phyloP scores from a whole-genome alignment of 176 grass and related monocot species.

The Chrysopogon serrulatus region DNA sequence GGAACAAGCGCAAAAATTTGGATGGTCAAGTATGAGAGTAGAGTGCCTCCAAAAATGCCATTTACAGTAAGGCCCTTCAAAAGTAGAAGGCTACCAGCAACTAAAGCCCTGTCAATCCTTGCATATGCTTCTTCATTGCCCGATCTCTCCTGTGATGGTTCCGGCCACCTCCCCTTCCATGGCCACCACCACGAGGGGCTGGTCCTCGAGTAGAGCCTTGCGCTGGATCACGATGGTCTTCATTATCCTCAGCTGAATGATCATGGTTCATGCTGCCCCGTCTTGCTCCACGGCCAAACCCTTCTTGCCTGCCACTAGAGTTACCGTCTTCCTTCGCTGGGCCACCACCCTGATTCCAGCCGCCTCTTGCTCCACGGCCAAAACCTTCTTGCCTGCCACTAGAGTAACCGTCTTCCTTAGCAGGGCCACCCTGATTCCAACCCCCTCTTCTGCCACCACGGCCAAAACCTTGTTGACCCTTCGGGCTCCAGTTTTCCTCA shows the following conservation, averaged over 20 bases:
- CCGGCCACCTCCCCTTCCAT: constrained; percentile 55
- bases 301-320: constrained; percentile 18
- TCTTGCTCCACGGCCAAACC: constrained; percentile 39
- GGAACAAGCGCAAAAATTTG: neutral
- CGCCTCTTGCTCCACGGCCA: constrained; percentile 45
- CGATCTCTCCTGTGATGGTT: constrained; percentile 61
- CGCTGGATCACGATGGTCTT: constrained; percentile 8
- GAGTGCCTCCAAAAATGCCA: constrained; percentile 13
- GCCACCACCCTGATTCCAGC: neutral
- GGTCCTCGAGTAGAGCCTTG: constrained; percentile 31
- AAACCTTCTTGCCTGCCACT: constrained; percentile 30
- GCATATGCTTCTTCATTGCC: constrained; percentile 76
- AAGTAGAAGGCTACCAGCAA: neutral
- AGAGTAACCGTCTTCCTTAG: neutral
- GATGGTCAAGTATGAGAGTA: neutral
- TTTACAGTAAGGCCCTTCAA: constrained; percentile 23
- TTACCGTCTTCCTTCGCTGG: neutral
- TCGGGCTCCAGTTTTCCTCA: constrained; percentile 13
- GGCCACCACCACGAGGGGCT: constrained; percentile 30
- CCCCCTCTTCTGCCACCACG: constrained; percentile 16
- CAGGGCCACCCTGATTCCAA: neutral
- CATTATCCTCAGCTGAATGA: constrained; percentile 14
- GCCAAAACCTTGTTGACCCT: constrained; percentile 22
- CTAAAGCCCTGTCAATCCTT: constrained; percentile 55
- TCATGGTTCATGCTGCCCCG: constrained; percentile 32